These are phyloP conservation scores for Penicillium sp. DNA, from an alignment of 2,329 filamentous ascomycete genomes.

Conservation along the genomic window DNA sequence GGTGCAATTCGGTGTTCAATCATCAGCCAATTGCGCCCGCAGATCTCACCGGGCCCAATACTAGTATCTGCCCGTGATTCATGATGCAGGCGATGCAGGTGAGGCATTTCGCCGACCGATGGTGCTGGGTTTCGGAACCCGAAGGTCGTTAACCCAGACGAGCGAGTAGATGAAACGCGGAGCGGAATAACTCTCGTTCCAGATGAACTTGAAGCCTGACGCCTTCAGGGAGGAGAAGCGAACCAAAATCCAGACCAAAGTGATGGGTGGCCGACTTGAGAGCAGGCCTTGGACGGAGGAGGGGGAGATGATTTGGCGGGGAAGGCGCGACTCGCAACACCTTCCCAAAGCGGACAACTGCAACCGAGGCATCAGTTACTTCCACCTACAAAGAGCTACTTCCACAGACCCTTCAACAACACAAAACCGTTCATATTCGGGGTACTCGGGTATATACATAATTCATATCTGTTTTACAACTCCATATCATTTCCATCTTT, in stretches of 20 bases:
- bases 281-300: not conserved
- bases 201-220: not conserved
- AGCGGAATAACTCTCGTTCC: not conserved
- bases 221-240: not conserved
- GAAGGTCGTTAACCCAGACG: not conserved
- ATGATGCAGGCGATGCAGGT: not conserved
- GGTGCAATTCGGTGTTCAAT: not conserved
- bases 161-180: not conserved
- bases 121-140: not conserved
- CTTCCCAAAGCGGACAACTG: constrained; percentile 3
- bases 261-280: not conserved
- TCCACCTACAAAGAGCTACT: not conserved
- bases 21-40: not conserved
- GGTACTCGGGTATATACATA: constrained; percentile 7
- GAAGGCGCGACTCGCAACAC: constrained; percentile 7
- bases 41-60: not conserved
- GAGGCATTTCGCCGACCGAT: not conserved
- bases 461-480: not conserved
- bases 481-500: not conserved
- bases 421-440: not conserved
- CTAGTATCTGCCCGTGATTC: not conserved
- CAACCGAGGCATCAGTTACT: not conserved
- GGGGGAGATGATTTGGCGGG: not conserved
- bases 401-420: not conserved
- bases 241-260: not conserved